Base-by-base conservation (phyloP, 148 eudicot species). In the Silene latifolia region DNA sequence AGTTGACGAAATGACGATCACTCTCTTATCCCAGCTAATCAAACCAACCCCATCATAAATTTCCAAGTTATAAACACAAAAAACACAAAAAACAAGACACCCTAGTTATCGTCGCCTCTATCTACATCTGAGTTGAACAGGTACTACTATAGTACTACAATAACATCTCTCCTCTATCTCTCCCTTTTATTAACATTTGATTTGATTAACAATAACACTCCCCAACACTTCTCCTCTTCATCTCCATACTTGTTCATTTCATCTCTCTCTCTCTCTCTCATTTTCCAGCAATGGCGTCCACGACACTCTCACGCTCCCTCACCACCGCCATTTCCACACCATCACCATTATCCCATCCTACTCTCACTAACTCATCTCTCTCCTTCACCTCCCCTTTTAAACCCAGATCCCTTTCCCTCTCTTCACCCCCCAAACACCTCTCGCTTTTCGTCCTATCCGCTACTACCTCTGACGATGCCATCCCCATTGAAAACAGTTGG, bases 401-500 rank as follows among this genome's bases (percentile, higher is more conserved):
- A 29, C 32, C 80, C 81, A 81, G 84, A 85, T 86, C 89, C 32
- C 86, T 83, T 56, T 71, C 85, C 54, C 59, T 80, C 72, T 72
- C 84, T 23, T 68, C 83, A 25, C 78, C 83, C 5, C 51, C 83
- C 20, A 74, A 48, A 8, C 65, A 42, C 63, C 74, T 71, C 2
- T 46, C 76, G 7, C 57, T 54, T 69, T 79, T 85, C 60, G 42
- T 84, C 57, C 19, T 86, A 13, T 77, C 57, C 48, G 87, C 85
- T 76, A 78, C 58, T 12, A 12, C n/a, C n/a, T 24, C 67, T 44
- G 76, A 82, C 17, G 91, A 89, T 47, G 91, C 86, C 59, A 63
- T 74, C 56, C 96, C 97, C 3, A 91, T 94, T 54, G 98, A 94
- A 78, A 77, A 86, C 67, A 85, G 98, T 94, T 76, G 3, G 83